Percentiles rank a stretch among this genome's conserved stretches.
Evolutionary conservation across 257 asterid genomes (phyloP).

Genomic region (Voacanga thouarsii): DNA sequence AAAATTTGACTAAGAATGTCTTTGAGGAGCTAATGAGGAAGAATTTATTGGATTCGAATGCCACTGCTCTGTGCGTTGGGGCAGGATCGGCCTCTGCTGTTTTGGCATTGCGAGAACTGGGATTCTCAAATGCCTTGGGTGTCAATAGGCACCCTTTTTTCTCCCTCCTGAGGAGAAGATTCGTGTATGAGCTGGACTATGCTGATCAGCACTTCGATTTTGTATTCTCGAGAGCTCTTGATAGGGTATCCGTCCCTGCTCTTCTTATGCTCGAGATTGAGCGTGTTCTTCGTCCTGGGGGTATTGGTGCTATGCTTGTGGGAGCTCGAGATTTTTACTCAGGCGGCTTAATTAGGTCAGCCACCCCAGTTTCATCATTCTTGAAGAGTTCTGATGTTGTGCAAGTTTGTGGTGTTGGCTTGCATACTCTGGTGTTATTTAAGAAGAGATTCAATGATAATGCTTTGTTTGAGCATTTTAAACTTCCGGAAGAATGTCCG

Average conservation of each 20-base stretch:
- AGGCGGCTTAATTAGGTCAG: constrained; percentile 50
- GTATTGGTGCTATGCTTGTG: constrained; percentile 68
- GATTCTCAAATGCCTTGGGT: constrained; percentile 49
- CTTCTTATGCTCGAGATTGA: constrained; percentile 77
- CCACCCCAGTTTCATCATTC: constrained; percentile 42
- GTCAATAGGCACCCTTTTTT: constrained; percentile 63
- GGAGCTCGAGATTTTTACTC: constrained; percentile 40
- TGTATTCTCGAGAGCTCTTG: constrained; percentile 71
- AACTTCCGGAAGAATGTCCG: constrained; percentile 66
- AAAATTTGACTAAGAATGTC: constrained; percentile 44
- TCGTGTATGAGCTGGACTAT: constrained; percentile 60
- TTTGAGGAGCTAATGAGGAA: constrained; percentile 55
- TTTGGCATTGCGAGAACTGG: constrained; percentile 57
- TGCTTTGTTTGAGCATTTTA: constrained; percentile 41
- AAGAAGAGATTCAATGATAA: constrained; percentile 48
- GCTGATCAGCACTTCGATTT: constrained; percentile 62
- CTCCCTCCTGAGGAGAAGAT: constrained; percentile 70
- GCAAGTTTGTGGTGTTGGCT: constrained; percentile 51
- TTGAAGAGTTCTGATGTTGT: constrained; percentile 61
- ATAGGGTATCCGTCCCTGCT: constrained; percentile 63
- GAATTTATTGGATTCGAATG: constrained; percentile 52
- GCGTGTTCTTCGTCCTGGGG: constrained; percentile 81
- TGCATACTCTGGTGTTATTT: constrained; percentile 49
- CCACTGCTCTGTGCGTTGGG: constrained; percentile 69
- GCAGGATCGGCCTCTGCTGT: constrained; percentile 52